Conservation (phyloP, 1,284 basidiomycete species). For the Wolfiporia cocos region DNA sequence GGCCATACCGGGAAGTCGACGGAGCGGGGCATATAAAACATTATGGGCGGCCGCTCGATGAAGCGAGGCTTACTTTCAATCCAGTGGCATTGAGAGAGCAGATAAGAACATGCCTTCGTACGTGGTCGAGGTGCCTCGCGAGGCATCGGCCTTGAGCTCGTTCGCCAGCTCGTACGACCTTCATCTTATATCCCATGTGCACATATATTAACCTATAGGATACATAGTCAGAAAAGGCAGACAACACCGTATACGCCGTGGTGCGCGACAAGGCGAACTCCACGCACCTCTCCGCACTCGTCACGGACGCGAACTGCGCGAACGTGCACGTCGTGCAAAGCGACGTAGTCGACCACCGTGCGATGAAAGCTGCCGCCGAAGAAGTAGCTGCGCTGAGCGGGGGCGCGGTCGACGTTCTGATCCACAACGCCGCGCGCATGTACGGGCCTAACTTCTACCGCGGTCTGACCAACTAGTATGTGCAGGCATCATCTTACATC, state of each 20-base stretch:
- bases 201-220: background rate
- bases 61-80: too few species aligned
- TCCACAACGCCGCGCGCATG: conserved; percentile 23
- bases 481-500: background rate
- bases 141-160: conserved; percentile 17
- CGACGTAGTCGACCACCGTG: conserved; percentile 17
- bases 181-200: conserved; percentile 1
- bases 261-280: conserved; percentile 18
- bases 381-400: conserved; percentile 18
- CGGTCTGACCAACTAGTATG: conserved; percentile 12
- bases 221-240: conserved; percentile 4
- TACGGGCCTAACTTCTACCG: background rate
- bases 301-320: conserved; percentile 9
- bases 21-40: too few species aligned
- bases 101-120: conserved; percentile 12
- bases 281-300: conserved; percentile 8
- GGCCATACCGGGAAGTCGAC: too few species aligned
- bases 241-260: conserved; percentile 20
- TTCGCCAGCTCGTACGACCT: conserved; percentile 12
- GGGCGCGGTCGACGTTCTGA: conserved; percentile 25
- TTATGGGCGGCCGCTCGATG: too few species aligned
- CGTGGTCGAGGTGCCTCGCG: conserved; percentile 18
- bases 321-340: conserved; percentile 23
- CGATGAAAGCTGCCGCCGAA: conserved; percentile 14
- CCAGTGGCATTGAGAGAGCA: background rate